phyloP scores from a whole-genome alignment of 805 yeast species.

The Candida qinlingensis region DNA sequence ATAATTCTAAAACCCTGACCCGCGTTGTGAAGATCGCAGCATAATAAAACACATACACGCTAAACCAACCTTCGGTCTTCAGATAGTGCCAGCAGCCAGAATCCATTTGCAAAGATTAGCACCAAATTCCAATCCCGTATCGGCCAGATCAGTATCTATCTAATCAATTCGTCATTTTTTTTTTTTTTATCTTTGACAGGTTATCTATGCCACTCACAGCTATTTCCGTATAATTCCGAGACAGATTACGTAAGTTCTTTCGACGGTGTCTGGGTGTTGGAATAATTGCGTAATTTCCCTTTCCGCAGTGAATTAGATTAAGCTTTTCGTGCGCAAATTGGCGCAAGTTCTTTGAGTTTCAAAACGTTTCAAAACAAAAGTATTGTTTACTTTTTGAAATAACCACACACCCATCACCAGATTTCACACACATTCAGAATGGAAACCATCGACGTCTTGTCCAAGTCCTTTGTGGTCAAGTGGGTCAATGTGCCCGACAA shows the following conservation, averaged over 20 bases:
- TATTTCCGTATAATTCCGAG: too few relatives aligned
- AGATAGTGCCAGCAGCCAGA: too few relatives aligned
- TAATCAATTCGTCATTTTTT: too few relatives aligned
- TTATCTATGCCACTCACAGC: too few relatives aligned
- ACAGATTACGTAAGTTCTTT: background rate
- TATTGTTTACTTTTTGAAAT: background rate
- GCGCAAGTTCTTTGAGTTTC: background rate
- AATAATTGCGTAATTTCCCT: background rate
- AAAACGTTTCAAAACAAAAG: background rate
- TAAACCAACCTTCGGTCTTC: too few relatives aligned
- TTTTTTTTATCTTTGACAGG: too few relatives aligned
- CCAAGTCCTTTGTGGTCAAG: slow-evolving; percentile 82
- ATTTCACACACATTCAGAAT: slow-evolving; percentile 28
- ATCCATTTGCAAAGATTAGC: too few relatives aligned
- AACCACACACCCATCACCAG: background rate
- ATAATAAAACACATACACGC: too few relatives aligned
- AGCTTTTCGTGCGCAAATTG: background rate
- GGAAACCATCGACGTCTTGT: slow-evolving; percentile 90
- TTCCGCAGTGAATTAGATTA: background rate
- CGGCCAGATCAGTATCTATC: too few relatives aligned
- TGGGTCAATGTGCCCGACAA: slow-evolving; percentile 81
- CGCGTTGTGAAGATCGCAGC: too few relatives aligned
- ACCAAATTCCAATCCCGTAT: too few relatives aligned
- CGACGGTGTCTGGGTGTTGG: background rate
- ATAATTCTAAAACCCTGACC: too few relatives aligned